Base-by-base conservation (phyloP, 106 monocot species). In the Phalaenopsis equestris region DNA sequence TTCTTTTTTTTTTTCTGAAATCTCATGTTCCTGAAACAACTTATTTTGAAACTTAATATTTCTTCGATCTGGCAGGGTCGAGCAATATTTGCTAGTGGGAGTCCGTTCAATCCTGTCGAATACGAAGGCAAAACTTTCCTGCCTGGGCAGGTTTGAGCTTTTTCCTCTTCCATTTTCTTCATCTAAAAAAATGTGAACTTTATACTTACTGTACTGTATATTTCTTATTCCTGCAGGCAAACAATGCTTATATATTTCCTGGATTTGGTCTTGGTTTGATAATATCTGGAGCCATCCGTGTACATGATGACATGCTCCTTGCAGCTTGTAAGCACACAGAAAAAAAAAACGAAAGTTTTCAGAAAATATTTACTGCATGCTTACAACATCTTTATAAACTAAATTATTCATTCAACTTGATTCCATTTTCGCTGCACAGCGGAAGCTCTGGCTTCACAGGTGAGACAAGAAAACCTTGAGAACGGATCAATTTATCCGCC, bases 221-320 rank as follows among this genome's bases (percentile, higher is more conserved):
- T 15, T 82, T 73, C 0, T 0, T 36, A 42, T 79, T 5, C 49
- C 77, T 21, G 58, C 78, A 94, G 94, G 79, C 94, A 86, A 90
- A 96, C 84, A 96, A 93, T 87, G 91, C 93, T 7, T 96, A 93
- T 30, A 91, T 96, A 10, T 96, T 96, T 73, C 96, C 96, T 36
- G 96, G 96, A 41, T 87, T 96, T 78, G 93, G 93, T 57, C 91
- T 96, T 77, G 96, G 96, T 55, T 77, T 96, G 80, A 87, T 96
- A 72, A 93, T 93, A 75, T 91, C 90, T 15, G 96, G 96, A 56
- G 91, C 96, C 15, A 93, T 90, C 41, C 93, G 93, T 45, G 93
- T 93, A 21, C 96, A 96, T 78, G 91, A 96, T 80, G 96, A 96
- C 79, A 93, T 96, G 93, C 96, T 96, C 77, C 90, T 95, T 77